Base-by-base conservation (phyloP, 495 filamentous ascomycete species). In the Podospora pseudopauciseta region DNA sequence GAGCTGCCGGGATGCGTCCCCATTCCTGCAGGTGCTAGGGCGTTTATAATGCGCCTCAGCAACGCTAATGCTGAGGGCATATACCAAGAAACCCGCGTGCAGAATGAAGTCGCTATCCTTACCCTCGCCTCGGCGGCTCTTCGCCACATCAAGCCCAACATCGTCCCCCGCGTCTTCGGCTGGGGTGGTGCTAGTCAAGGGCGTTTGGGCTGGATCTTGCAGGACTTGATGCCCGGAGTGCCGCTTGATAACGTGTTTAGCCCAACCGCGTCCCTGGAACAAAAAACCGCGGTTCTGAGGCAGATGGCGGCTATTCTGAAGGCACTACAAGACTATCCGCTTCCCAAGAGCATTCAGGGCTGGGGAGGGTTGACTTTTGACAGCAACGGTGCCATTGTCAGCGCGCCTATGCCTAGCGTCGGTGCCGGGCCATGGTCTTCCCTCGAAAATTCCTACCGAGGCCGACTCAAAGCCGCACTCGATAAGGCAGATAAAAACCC, bases 111-210 rank as follows among this genome's bases (percentile, higher is more conserved):
- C 9, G 69, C 67, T 54, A 72, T 71, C 60, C 63, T 77, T 61
- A 64, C 75, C 64, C 74, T 77, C 60, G 74, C 75, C 60, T 65
- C 74, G 19, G 72, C 74, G 15, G 75, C 75, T 73, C 75, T 77
- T 61, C 20, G 28, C 26, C 54, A 65, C 66, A 64, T 76, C 60
- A 56, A 71, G 23, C 72, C 75, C 53, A 61, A 69, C 66, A 66
- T 77, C 26, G 72, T 77, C 13, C 74, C 74, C 58, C 69, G 69
- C 44, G 70, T 77, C 26, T 77, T 67, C 44, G 75, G 67, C 70
- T 77, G 72, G 74, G 66, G 65, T 13, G 34, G 59, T n/a, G 62
- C 63, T 28, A 49, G 7, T 65, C 39, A 20, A 6, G 61, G 49
- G 54, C 66, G 56, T 54, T 64, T 64, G 54, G 74, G 75, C 65